Base-by-base conservation (phyloP, 1,284 basidiomycete genomes). In the Puccinia brachypodii region DNA sequence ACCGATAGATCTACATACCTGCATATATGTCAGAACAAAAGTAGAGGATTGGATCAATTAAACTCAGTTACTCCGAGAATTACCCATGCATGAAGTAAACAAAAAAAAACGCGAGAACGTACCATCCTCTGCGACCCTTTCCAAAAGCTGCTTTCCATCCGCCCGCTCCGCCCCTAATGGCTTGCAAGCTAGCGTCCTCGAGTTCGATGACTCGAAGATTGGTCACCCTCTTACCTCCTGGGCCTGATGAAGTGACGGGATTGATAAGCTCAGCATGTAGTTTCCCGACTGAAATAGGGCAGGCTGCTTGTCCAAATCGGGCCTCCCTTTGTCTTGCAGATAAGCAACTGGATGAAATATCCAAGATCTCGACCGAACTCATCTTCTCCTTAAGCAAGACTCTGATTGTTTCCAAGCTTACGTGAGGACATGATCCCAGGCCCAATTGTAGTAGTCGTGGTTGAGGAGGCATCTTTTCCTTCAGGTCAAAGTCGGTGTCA, bases 41-140 rank as follows among this genome's bases (percentile, higher is more conserved):
- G 36, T 6, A 9, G 53, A 50, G 31, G n/a, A 58, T 56, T 33
- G n/a, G 31, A 76, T 11, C 31, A 3, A 62, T n/a, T 14, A 56
- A 76, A 7, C 33, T 33, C 13, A 13, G n/a, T 40, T 60, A 25
- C 60, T 16, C 28, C 62, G 25, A 76, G 11, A 40, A 64, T 31
- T 28, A 6, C 19, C 1, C n/a, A 64, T 33, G 13, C 19, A 44
- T 38, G 38, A 42, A 25, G 25, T 44, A 22, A 64, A 33, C n/a
- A 31, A n/a, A n/a, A n/a, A n/a, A n/a, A n/a, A n/a, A 13, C 16
- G 28, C 22, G 0, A 22, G 42, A 53, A 50, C 66, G 19, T 58
- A 78, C 76, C 76, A 78, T 50, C 76, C 76, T 47, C 76, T 40
- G 22, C 53, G 62, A 7, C 76, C 64, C 56, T 78, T 78, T 56